Base-by-base conservation (phyloP, 2,329 filamentous ascomycete genomes). In the Penicillium janthinellum region DNA sequence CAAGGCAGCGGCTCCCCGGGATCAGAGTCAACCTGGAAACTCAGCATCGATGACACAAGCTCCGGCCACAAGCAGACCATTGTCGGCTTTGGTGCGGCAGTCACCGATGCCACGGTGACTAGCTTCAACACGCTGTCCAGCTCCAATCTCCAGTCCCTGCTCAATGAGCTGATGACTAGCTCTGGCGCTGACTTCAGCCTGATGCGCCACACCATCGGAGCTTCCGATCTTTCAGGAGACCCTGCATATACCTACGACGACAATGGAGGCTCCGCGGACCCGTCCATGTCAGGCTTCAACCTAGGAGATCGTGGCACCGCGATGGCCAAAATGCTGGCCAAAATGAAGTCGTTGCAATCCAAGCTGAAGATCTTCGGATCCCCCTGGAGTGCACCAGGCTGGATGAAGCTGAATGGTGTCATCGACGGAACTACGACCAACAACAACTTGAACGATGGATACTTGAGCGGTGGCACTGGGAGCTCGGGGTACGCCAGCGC, bases 161-260 rank as follows among this genome's bases (percentile, higher is more conserved):
- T 78, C 41, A 60, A 73, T 48, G 68, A 74, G 31, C 61, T 78
- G 2, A 73, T 78, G 57, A 74, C 72, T 2, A 60, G 68, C 11
- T 59, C 62, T 8, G 76, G 76, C 6, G 75, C 74, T 22, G 71
- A 72, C 42, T 75, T 78, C 58, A 65, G 71, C 25, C 67, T 78
- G 57, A 77, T 78, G 75, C 69, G 76, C 11, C 76, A 78, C 56
- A 77, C 76, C 2, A 77, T 78, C 44, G 76, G 74, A 15, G 70
- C 73, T 1, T 72, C 69, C 10, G 76, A 78, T 63, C 61, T 78
- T 10, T 75, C 72, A 4, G 68, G 67, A 7, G 65, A 69, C 38
- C 67, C 67, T 4, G 67, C 71, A 22, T 78, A 78, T 63, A 73
- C 73, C 8, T 77, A 77, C 62, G 75, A 77, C 54, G 76, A 77